These are phyloP conservation scores for Fomitopsis serialis DNA, from an alignment of 768 basidiomycete genomes.

Conservation along the genomic window DNA sequence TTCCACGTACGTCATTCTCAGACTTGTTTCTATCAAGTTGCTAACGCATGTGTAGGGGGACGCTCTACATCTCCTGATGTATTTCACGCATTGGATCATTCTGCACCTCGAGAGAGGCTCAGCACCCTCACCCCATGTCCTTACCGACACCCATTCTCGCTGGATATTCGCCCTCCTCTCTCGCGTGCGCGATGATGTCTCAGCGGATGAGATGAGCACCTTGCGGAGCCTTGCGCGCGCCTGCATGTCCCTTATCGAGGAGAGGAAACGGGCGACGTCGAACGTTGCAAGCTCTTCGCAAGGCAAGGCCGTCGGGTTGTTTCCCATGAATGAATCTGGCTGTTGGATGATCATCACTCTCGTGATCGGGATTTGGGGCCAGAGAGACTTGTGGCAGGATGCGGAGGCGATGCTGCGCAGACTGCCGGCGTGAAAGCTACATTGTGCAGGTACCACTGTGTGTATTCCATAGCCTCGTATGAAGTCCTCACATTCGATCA, in stretches of 20 bases:
- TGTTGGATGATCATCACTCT: constrained; percentile 75
- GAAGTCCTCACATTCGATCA: too few species aligned
- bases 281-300: neutral
- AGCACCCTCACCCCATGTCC: constrained; percentile 31
- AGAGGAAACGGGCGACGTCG: neutral
- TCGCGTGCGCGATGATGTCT: constrained; percentile 61
- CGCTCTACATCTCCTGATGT: constrained; percentile 76
- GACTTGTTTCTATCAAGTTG: constrained; percentile 2
- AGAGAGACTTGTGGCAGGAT: constrained; percentile 77
- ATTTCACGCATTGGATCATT: constrained; percentile 79
- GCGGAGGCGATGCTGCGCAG: constrained; percentile 46
- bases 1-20: constrained; percentile 50
- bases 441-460: neutral
- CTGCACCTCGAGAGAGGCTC: constrained; percentile 36
- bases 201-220: constrained; percentile 73
- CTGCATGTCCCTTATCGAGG: constrained; percentile 36
- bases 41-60: constrained; percentile 39
- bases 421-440: neutral
- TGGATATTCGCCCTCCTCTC: constrained; percentile 79
- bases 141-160: constrained; percentile 54
- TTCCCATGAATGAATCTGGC: constrained; percentile 36
- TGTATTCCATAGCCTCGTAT: too few species aligned
- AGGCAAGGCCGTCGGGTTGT: too few species aligned
- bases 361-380: constrained; percentile 67
- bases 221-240: constrained; percentile 71